Evolutionary conservation across 768 basidiomycete species (phyloP), one percentile per base, ranked within the genome.

Genomic region (Lactifluus hygrophoroides): DNA sequence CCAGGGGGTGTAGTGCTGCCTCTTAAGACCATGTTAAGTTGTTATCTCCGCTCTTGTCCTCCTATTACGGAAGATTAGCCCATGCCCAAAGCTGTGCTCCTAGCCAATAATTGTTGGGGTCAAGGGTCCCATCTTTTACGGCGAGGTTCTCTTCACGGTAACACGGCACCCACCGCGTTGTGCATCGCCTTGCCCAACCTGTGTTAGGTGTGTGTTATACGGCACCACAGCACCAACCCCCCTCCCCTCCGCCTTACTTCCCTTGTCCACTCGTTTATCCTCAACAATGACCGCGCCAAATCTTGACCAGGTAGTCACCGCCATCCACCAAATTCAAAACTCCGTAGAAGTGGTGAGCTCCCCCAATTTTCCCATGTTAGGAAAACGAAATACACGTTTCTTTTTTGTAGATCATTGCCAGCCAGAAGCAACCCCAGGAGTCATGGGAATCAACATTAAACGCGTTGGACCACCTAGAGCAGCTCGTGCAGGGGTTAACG

Each of bases 251-350:
- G 28, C 16, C 32, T 17, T 27, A 1, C 53, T 32, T 45, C 21
- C 14, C 59, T 30, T 27, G 13, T 28, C 27, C 45, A 21, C 44
- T 13, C 17, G 42, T 32, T 45, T 51, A 48, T 25, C 38, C 54
- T n/a, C 23, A 46, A 16, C 58, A 37, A 60, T 60, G 54, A 60
- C 54, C 3, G 35, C 51, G 49, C 54, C 48, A 38, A 55, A 28
- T 49, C 23, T 25, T 42, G 59, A 60, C 21, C 54, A 60, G 49
- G 49, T 56, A n/a, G 43, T 51, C n/a, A 46, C 59, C 14, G n/a
- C 25, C 34, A 51, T 60, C 49, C 28, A 56, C 27, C 42, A 49
- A 34, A 35, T 60, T 1, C 59, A 56, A 46, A 51, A 48, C 16
- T 10, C 37, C 1, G 28, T 60, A 10, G 58, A 59, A 30, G n/a